Evolutionary conservation across 495 filamentous ascomycete species (phyloP).

Genomic region (Pyrenula aspistea): DNA sequence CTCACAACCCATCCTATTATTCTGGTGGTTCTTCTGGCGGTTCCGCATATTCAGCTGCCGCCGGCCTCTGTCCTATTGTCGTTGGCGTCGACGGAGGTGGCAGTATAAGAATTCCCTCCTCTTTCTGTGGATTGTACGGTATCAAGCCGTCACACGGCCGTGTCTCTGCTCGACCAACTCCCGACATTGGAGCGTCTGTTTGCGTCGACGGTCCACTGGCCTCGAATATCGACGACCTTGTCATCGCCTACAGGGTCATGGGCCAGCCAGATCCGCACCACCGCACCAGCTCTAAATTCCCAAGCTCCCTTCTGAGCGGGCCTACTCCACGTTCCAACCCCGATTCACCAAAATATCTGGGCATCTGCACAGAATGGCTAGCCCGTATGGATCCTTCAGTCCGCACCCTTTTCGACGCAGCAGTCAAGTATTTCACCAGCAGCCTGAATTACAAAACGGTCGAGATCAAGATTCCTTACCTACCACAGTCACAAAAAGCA

Average conservation of each 20-base stretch:
- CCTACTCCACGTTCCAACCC: slow-evolving; percentile 60
- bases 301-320: slow-evolving; percentile 22
- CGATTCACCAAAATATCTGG: background rate
- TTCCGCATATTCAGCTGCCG: slow-evolving; percentile 61
- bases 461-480: slow-evolving; percentile 62
- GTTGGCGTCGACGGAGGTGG: slow-evolving; percentile 83
- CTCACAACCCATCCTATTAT: slow-evolving; percentile 69
- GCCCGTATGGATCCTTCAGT: slow-evolving; percentile 53
- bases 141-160: slow-evolving; percentile 76
- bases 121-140: slow-evolving; percentile 79
- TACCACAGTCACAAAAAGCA: slow-evolving; percentile 62
- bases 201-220: slow-evolving; percentile 69
- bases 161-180: slow-evolving; percentile 50
- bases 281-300: slow-evolving; percentile 3
- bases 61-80: slow-evolving; percentile 70
- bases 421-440: slow-evolving; percentile 47
- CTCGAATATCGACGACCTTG: slow-evolving; percentile 66
- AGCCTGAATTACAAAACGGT: slow-evolving; percentile 53
- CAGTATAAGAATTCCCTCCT: slow-evolving; percentile 67
- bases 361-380: slow-evolving; percentile 40
- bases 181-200: slow-evolving; percentile 47
- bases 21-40: slow-evolving; percentile 84
- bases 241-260: slow-evolving; percentile 68
- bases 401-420: slow-evolving; percentile 40
- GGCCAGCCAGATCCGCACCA: slow-evolving; percentile 49